Evolutionary conservation across 768 basidiomycete genomes (phyloP), one percentile per base, ranked within the genome.

Genomic region (Sarcodon aspratus): DNA sequence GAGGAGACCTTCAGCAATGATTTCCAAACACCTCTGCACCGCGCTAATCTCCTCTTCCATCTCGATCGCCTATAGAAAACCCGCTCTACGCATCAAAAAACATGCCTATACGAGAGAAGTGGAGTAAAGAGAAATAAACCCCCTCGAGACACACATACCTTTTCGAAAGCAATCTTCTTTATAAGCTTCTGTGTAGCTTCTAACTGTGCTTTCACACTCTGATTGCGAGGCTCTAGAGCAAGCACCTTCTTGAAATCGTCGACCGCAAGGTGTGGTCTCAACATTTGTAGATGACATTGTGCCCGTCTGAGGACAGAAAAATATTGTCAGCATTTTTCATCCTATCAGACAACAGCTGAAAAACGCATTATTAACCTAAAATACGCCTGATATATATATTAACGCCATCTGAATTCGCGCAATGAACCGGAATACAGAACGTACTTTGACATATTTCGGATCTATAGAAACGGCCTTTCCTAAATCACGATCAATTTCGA

Each of bases 171-270:
- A 53, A 90, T 85, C 60, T 81, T 81, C 36, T 90, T 75, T 46
- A 95, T 77, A 44, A 97, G 75, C 67, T 97, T 99, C 61, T 91
- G 86, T 1, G 96, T 96, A 34, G 87, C 78, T 13, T 80, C 75
- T 57, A 98, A 65, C 63, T 98, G 94, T 34, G 76, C 68, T 49
- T 81, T 78, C 9, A 92, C 86, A 9, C 79, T 67, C 32, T 82
- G 81, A 62, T 98, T 98, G 35, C 80, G 75, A 1, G 95, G 93
- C 60, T 99, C 96, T 8, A 98, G 64, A 7, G 70, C 59, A 15
- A 97, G 65, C 12, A 92, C 80, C 64, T 80, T 89, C 66, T 83
- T 88, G 65, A 98, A 85, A 65, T 98, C 94, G 9, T 75, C 68
- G 21, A 98, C 75, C 2, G 96, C 96, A 43, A 79, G 66, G 51